phyloP scores from a whole-genome alignment of 139 green algal species.

The Ettlia oleoabundans region DNA sequence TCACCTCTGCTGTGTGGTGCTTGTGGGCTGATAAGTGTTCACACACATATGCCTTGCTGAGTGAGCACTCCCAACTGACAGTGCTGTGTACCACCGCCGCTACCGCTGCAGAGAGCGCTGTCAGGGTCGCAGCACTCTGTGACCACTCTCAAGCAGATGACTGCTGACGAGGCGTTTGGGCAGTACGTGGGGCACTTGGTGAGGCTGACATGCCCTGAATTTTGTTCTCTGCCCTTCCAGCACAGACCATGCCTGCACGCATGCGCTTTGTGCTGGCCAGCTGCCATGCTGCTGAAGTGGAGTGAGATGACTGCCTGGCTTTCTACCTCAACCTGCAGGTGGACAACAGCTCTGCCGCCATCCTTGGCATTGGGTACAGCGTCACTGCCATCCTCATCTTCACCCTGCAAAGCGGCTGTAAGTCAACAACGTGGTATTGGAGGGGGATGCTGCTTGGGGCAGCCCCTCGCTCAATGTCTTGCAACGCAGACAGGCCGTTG shows the following conservation, averaged over 20 bases:
- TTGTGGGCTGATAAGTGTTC: background rate
- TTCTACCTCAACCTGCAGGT: background rate
- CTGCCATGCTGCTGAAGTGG: background rate
- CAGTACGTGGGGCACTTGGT: conserved; percentile 11
- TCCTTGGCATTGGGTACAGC: background rate
- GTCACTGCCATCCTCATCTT: conserved; percentile 24
- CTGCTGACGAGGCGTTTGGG: background rate
- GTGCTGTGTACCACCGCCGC: too few relatives aligned
- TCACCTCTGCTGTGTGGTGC: background rate
- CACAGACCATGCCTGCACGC: too few relatives aligned
- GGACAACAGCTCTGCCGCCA: background rate
- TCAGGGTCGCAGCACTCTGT: background rate
- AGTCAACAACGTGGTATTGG: too few relatives aligned
- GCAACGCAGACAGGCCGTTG: too few relatives aligned
- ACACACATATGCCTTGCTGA: too few relatives aligned
- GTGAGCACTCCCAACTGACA: too few relatives aligned
- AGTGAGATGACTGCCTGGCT: background rate
- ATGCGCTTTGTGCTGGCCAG: background rate
- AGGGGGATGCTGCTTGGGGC: too few relatives aligned
- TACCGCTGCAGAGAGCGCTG: background rate
- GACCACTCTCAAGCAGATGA: background rate
- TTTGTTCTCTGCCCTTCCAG: background rate
- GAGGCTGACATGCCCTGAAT: background rate
- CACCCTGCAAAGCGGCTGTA: conserved; percentile 5
- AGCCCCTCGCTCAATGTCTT: too few relatives aligned